Evolutionary conservation across 106 monocot genomes (phyloP).

Genomic region (Dendrobium nobile): DNA sequence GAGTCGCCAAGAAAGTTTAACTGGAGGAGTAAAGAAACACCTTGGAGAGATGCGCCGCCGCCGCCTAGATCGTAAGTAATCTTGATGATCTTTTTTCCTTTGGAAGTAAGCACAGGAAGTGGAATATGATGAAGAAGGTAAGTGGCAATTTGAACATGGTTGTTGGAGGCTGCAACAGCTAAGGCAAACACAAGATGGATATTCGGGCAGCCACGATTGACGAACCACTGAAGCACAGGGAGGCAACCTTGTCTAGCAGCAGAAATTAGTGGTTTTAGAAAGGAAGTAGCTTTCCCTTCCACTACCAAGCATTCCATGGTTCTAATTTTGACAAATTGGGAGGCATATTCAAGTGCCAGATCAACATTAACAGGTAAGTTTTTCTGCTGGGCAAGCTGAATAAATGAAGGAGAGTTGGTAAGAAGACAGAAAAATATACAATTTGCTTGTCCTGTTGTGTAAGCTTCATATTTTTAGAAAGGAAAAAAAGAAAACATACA

Average conservation of each 20-base stretch:
- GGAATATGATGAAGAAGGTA: constrained; percentile 76
- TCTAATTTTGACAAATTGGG: constrained; percentile 64
- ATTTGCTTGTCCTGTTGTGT: too few relatives aligned
- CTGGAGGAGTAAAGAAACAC: constrained; percentile 66
- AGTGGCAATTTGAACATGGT: constrained; percentile 37
- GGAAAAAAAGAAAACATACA: too few relatives aligned
- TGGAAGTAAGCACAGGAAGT: constrained; percentile 51
- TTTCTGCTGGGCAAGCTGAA: constrained; percentile 85
- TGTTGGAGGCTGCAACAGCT: constrained; percentile 67
- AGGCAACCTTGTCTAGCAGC: constrained; percentile 71
- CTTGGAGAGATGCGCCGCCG: constrained; percentile 50
- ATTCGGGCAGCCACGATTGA: constrained; percentile 61
- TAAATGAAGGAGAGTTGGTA: too few relatives aligned
- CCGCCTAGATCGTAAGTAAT: constrained; percentile 56
- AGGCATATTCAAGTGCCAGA: constrained; percentile 76
- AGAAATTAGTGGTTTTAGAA: constrained; percentile 72
- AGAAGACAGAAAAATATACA: too few relatives aligned
- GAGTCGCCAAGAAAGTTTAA: constrained; percentile 68
- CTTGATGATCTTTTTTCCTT: constrained; percentile 71
- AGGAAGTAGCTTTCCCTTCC: constrained; percentile 57
- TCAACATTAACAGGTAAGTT: constrained; percentile 80
- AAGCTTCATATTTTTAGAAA: too few relatives aligned
- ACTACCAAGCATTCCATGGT: constrained; percentile 89
- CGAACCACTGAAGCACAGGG: constrained; percentile 74
- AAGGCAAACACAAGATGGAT: constrained; percentile 86